These are phyloP conservation scores for Alternaria atra DNA, from an alignment of 2,329 filamentous ascomycete genomes.

Conservation along the genomic window DNA sequence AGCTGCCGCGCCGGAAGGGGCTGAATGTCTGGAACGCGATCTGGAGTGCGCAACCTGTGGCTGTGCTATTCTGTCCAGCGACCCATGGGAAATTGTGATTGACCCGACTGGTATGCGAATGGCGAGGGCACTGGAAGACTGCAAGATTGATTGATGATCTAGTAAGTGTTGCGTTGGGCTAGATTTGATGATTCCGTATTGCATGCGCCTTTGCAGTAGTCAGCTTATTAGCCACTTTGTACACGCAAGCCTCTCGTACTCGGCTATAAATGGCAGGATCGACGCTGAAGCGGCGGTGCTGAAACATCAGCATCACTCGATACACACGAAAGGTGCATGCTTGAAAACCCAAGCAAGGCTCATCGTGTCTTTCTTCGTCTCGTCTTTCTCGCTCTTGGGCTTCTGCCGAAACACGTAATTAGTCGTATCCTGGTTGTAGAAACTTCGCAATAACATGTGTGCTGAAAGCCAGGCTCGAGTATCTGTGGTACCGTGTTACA, in stretches of 20 bases:
- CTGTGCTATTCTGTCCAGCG: neutral
- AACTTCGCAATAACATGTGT: neutral
- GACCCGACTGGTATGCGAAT: neutral
- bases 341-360: neutral
- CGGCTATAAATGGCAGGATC: slow-evolving; percentile 7
- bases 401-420: neutral
- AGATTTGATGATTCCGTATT: neutral
- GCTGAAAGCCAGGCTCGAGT: neutral
- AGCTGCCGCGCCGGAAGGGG: slow-evolving; percentile 1
- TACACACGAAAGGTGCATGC: neutral
- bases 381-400: neutral
- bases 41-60: slow-evolving; percentile 1
- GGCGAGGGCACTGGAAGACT: neutral
- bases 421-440: neutral
- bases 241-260: slow-evolving; percentile 18
- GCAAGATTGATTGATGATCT: neutral
- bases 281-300: neutral
- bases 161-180: neutral
- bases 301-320: slow-evolving; percentile 1
- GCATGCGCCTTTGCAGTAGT: slow-evolving; percentile 7
- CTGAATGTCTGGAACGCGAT: slow-evolving; percentile 1
- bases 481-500: slow-evolving; percentile 1
- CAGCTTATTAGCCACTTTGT: slow-evolving; percentile 5
- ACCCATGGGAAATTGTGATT: neutral
- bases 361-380: neutral